A percentile compares a stretch with the other conserved stretches of the same genome.
phyloP scores from a whole-genome alignment of 2,329 filamentous ascomycete species.

The Stemphylium beticola region DNA sequence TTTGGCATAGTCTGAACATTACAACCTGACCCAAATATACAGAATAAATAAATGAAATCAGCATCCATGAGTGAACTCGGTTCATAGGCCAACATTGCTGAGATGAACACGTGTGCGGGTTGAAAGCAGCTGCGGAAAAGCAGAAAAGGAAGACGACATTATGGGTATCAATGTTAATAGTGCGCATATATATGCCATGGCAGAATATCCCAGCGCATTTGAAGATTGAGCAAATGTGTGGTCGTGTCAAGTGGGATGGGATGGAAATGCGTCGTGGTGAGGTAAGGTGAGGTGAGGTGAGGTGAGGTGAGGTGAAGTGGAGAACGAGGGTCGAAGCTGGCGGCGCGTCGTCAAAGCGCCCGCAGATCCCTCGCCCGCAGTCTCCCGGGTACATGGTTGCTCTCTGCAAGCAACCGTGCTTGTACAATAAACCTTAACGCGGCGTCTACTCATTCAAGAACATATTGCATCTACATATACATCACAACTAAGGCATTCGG shows the following conservation, averaged over 20 bases:
- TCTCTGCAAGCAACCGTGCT: constrained; percentile 20
- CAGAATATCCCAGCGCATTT: too few species aligned
- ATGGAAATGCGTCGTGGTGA: constrained; percentile 8
- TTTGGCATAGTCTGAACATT: too few species aligned
- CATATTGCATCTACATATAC: constrained; percentile 27
- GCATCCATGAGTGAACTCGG: too few species aligned
- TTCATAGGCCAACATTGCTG: not conserved
- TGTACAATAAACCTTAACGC: constrained; percentile 40
- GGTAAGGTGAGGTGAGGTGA: constrained; percentile 4
- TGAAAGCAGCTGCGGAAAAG: not conserved
- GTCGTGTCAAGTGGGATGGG: not conserved
- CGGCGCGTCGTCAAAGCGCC: not conserved
- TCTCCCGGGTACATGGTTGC: constrained; percentile 14
- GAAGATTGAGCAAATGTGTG: not conserved
- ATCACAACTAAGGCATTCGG: constrained; percentile 1
- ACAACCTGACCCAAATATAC: too few species aligned
- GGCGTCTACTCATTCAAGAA: constrained; percentile 36
- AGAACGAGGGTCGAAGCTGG: constrained; percentile 6
- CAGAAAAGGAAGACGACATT: not conserved
- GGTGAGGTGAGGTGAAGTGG: not conserved
- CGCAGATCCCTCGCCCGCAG: constrained; percentile 2
- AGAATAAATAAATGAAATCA: too few species aligned
- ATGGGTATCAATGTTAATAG: not conserved
- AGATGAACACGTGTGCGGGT: not conserved
- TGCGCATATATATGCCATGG: not conserved